Base-by-base conservation (phyloP, 768 basidiomycete genomes). In the Auriscalpium vulgare region DNA sequence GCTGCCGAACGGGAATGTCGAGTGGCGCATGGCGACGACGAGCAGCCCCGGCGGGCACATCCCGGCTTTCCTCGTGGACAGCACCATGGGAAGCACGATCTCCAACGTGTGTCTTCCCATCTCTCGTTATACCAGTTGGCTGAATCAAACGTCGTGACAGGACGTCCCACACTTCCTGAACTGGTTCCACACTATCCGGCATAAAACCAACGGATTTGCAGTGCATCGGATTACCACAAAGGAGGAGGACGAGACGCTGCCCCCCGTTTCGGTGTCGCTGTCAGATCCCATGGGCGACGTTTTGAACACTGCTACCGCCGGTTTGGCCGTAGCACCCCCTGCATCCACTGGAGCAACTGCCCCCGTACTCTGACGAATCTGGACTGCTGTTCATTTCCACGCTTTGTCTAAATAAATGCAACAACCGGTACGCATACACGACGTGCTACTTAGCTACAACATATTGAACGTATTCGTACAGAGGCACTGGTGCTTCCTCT, bases 1-100 rank as follows among this genome's bases (percentile, higher is more conserved):
- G 67, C 76, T 84, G 43, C 79, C 78, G 17, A 72, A 80, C 58
- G 88, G 84, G 50, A 78, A 69, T 49, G 79, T 81, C 11, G 87
- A 89, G 68, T 91, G 88, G 88, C 75, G 80, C 43, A 88, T 91
- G 88, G 88, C 87, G 3, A 87, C 86, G 2, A 83, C 85, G 23
- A 85, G 84, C 61, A 81, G 79, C 2, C 80, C 86, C 11, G 87
- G 85, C 23, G 88, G 88, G 21, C 76, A 67, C 52, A 83, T 90
- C 46, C 88, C 88, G 1, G 70, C 72, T 14, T 87, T 85, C 59
- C 55, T 90, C 56, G 78, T 78, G 4, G 84, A 88, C 59, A 74
- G 68, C 56, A 77, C 75, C 35, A 78, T 90, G 77, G 72, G 80
- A 3, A 74, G 82, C 56, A 78, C 78, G 61, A 86, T 90, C 55